phyloP scores from a whole-genome alignment of 768 basidiomycete species.

The Boletus patriciae region DNA sequence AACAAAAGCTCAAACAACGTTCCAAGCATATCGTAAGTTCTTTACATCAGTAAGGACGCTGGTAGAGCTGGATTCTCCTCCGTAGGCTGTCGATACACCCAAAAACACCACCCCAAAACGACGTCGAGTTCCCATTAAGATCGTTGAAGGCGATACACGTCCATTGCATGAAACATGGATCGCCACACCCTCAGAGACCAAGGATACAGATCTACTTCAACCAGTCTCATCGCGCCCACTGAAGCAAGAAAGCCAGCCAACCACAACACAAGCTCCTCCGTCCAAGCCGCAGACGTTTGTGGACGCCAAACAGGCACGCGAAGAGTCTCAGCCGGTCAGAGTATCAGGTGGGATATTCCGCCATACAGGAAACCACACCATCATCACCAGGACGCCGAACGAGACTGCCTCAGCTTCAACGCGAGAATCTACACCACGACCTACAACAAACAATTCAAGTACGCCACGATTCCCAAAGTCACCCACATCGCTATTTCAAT shows the following conservation, averaged over 20 bases:
- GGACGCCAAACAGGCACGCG: constrained; percentile 59
- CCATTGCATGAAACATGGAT: background rate
- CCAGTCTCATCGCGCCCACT: constrained; percentile 41
- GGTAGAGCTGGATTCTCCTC: constrained; percentile 9
- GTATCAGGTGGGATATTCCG: constrained; percentile 77
- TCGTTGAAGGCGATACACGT: constrained; percentile 43
- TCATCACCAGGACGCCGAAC: constrained; percentile 44
- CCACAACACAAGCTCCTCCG: constrained; percentile 3
- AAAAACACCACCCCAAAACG: constrained; percentile 36
- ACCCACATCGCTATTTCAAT: constrained; percentile 56
- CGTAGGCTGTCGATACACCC: constrained; percentile 5
- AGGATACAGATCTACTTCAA: constrained; percentile 33
- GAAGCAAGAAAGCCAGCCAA: constrained; percentile 19
- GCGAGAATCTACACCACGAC: constrained; percentile 1
- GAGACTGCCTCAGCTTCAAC: constrained; percentile 7
- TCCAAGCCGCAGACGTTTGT: constrained; percentile 45
- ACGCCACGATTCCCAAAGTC: constrained; percentile 24
- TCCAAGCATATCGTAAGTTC: constrained; percentile 35
- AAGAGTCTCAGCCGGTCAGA: constrained; percentile 42
- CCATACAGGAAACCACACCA: constrained; percentile 55
- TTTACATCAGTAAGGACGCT: background rate
- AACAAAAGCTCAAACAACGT: constrained; percentile 30
- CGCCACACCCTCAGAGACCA: constrained; percentile 4
- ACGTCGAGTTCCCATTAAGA: constrained; percentile 63
- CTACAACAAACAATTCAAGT: constrained; percentile 3